Conservation (phyloP, 2,329 filamentous ascomycete genomes). For the Aspergillus aculeatus region DNA sequence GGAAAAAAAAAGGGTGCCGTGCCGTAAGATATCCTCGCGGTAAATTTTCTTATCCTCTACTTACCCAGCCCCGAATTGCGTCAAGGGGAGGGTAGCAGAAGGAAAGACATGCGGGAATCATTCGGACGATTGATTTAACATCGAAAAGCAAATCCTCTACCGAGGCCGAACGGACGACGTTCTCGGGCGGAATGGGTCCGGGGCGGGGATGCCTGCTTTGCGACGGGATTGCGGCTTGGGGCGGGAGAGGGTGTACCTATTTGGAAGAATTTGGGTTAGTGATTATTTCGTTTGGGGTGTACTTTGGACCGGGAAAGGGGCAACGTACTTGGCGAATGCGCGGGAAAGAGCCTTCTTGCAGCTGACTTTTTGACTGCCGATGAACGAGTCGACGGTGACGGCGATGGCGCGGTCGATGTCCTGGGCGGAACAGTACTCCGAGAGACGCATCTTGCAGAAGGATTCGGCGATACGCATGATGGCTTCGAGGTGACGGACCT, state of each 20-base stretch:
- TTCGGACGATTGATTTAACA: neutral
- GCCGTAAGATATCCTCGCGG: too few species aligned
- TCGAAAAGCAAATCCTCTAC: constrained; percentile 1
- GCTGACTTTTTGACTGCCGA: constrained; percentile 93
- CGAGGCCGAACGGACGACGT: constrained; percentile 6
- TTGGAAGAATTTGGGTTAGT: constrained; percentile 3
- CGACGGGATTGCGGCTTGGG: constrained; percentile 43
- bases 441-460: constrained; percentile 97
- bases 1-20: too few species aligned
- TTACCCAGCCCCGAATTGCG: too few species aligned
- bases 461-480: constrained; percentile 94
- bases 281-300: neutral
- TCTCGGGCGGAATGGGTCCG: constrained; percentile 26
- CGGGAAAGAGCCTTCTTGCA: constrained; percentile 94
- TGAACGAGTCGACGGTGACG: constrained; percentile 93
- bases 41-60: too few species aligned
- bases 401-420: constrained; percentile 97
- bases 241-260: constrained; percentile 40
- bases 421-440: constrained; percentile 83
- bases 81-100: too few species aligned
- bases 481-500: constrained; percentile 96
- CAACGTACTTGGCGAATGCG: constrained; percentile 89
- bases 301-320: neutral
- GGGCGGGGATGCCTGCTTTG: constrained; percentile 35
- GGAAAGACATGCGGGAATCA: neutral